These are phyloP conservation scores for Alternaria conjuncta DNA, from an alignment of 2,329 filamentous ascomycete species.

Conservation along the genomic window DNA sequence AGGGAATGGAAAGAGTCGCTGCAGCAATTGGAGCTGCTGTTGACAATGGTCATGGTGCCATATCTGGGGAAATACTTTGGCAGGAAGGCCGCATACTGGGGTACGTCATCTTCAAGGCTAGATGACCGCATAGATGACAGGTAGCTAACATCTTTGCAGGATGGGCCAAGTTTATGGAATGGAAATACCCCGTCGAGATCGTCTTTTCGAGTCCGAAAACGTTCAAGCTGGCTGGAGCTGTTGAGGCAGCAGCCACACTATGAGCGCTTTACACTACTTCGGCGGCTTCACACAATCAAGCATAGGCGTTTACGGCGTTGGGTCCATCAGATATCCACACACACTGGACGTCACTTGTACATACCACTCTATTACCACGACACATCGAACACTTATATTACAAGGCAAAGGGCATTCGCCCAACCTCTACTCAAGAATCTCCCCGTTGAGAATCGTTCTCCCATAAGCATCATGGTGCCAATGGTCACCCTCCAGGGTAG, in stretches of 20 bases:
- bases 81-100: constrained; percentile 94
- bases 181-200: constrained; percentile 86
- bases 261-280: constrained; percentile 19
- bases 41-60: constrained; percentile 94
- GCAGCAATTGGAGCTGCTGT: constrained; percentile 88
- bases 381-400: not conserved
- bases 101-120: constrained; percentile 61
- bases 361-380: not conserved
- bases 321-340: not conserved
- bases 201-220: constrained; percentile 54
- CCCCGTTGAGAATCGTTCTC: not conserved
- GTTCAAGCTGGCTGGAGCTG: constrained; percentile 55
- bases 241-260: constrained; percentile 56
- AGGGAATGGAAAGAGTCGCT: constrained; percentile 93
- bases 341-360: not conserved
- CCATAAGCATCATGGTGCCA: not conserved
- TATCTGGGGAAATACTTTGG: constrained; percentile 96
- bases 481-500: not conserved
- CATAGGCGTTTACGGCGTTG: constrained; percentile 20
- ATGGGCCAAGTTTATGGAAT: constrained; percentile 93
- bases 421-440: not conserved
- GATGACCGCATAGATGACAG: not conserved
- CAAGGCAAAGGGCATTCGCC: not conserved
- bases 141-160: constrained; percentile 60
- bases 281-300: constrained; percentile 5